phyloP scores from a whole-genome alignment of 2,329 filamentous ascomycete genomes.

The Aspergillus fumigatus region DNA sequence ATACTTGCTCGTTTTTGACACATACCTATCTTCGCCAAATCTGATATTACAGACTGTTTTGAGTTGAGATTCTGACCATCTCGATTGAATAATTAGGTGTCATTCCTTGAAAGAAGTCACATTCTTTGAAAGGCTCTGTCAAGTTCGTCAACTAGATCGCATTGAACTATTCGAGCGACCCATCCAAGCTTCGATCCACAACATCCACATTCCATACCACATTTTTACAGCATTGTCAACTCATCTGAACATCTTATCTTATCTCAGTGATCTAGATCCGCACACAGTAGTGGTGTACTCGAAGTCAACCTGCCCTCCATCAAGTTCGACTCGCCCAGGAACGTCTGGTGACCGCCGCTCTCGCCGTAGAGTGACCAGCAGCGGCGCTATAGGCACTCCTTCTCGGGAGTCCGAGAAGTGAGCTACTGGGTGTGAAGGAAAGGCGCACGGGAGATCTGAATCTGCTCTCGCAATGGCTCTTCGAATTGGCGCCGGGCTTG shows the following conservation, averaged over 20 bases:
- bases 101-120: slow-evolving; percentile 6
- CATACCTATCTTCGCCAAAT: not conserved
- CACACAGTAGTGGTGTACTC: not conserved
- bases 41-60: slow-evolving; percentile 6
- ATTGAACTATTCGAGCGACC: slow-evolving; percentile 5
- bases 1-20: slow-evolving; percentile 17
- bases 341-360: not conserved
- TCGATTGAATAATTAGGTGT: slow-evolving; percentile 18
- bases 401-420: slow-evolving; percentile 40
- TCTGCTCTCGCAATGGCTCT: slow-evolving; percentile 24
- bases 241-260: not conserved
- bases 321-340: not conserved
- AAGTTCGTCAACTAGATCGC: slow-evolving; percentile 3
- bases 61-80: slow-evolving; percentile 22
- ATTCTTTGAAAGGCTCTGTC: slow-evolving; percentile 13
- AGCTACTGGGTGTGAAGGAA: slow-evolving; percentile 20
- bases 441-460: slow-evolving; percentile 7
- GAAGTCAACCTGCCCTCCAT: not conserved
- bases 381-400: slow-evolving; percentile 24
- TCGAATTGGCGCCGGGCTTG: slow-evolving; percentile 30
- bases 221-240: not conserved
- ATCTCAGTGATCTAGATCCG: not conserved
- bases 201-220: slow-evolving; percentile 27
- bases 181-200: slow-evolving; percentile 4
- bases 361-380: slow-evolving; percentile 5